Conservation (phyloP, 768 basidiomycete genomes). For the Cystobasidium onofrii region DNA sequence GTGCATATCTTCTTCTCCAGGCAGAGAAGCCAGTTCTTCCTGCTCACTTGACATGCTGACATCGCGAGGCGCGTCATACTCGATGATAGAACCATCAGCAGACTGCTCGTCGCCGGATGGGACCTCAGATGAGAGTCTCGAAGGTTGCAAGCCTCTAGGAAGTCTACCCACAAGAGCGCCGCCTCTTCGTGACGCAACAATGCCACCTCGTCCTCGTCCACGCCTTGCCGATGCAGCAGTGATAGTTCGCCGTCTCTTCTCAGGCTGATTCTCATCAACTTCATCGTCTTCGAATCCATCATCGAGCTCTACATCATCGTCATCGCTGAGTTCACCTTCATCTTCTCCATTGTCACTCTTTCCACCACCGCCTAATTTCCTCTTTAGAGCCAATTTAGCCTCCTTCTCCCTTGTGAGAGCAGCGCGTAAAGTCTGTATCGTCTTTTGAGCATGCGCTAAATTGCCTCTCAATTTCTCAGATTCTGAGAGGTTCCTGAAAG, state of each 20-base stretch:
- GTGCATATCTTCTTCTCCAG: neutral
- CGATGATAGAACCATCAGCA: conserved; percentile 37
- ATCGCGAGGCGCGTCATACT: conserved; percentile 24
- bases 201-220: conserved; percentile 21
- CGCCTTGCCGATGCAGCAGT: conserved; percentile 20
- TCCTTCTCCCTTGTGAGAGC: conserved; percentile 76
- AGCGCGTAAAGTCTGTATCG: conserved; percentile 71
- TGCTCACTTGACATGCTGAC: conserved; percentile 10
- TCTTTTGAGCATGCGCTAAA: conserved; percentile 76
- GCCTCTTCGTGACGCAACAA: conserved; percentile 2
- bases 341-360: conserved; percentile 50
- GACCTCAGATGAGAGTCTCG: conserved; percentile 10
- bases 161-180: neutral
- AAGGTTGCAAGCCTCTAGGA: neutral
- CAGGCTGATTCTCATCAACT: conserved; percentile 43
- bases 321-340: conserved; percentile 45
- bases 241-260: conserved; percentile 43
- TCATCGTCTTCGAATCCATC: conserved; percentile 49
- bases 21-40: conserved; percentile 31
- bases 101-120: conserved; percentile 21
- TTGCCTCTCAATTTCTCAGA: conserved; percentile 68
- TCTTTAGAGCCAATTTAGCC: conserved; percentile 60
- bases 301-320: conserved; percentile 34
- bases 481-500: conserved; percentile 58
- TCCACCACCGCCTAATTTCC: conserved; percentile 52